A percentile compares a stretch with the other conserved stretches of the same genome.
Evolutionary conservation across 495 filamentous ascomycete genomes (phyloP).

Genomic region (Penicillium riverlandense): DNA sequence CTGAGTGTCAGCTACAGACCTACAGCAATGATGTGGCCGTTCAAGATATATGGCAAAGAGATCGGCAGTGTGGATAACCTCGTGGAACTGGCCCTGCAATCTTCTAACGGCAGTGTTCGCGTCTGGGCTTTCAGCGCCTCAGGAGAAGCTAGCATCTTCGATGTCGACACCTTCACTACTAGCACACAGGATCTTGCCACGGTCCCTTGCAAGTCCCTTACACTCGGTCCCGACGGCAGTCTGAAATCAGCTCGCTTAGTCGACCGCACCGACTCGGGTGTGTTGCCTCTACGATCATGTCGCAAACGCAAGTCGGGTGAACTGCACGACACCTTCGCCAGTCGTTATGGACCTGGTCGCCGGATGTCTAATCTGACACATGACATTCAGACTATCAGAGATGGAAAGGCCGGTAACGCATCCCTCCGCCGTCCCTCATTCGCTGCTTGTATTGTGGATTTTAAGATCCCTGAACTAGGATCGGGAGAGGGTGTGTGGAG

Average conservation of each 20-base stretch:
- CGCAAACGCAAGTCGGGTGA: constrained; percentile 26
- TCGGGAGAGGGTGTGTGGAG: constrained; percentile 15
- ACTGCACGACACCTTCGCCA: constrained; percentile 14
- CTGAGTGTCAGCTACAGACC: constrained; percentile 28
- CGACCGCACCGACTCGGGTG: constrained; percentile 4
- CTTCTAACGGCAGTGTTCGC: constrained; percentile 26
- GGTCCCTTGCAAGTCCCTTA: constrained; percentile 17
- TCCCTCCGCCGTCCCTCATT: constrained; percentile 23
- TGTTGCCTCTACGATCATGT: constrained; percentile 2
- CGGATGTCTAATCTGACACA: constrained; percentile 5
- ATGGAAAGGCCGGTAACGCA: background rate
- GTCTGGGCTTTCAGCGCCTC: constrained; percentile 34
- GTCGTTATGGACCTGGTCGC: constrained; percentile 16
- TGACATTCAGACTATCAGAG: constrained; percentile 3
- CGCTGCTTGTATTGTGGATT: constrained; percentile 34
- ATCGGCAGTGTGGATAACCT: constrained; percentile 28
- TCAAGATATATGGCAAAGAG: constrained; percentile 37
- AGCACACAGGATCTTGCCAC: constrained; percentile 2
- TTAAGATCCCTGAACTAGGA: constrained; percentile 30
- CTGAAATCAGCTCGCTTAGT: constrained; percentile 12
- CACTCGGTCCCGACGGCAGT: constrained; percentile 22
- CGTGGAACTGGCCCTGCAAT: constrained; percentile 32
- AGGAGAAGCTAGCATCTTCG: constrained; percentile 25
- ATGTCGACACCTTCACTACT: constrained; percentile 29
- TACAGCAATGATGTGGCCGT: constrained; percentile 33